Conservation (phyloP, 257 asterid species). For the Jasminum sambac region DNA sequence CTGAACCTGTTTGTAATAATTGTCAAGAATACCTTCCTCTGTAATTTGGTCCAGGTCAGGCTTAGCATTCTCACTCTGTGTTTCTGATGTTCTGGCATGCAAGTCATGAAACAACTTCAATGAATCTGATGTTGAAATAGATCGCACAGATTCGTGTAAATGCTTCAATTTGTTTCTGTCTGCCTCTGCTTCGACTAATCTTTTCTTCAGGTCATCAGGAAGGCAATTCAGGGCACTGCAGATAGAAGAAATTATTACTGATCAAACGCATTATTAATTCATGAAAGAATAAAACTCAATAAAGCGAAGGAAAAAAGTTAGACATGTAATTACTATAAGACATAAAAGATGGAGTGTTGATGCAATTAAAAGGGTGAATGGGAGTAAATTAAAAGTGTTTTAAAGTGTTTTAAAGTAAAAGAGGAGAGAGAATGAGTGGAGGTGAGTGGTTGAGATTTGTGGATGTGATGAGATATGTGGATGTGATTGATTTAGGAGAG, state of each 20-base stretch:
- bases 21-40: constrained; percentile 29
- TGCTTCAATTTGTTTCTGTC: constrained; percentile 44
- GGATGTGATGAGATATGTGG: too few species aligned
- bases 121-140: constrained; percentile 56
- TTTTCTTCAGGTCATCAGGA: constrained; percentile 51
- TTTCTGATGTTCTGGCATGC: constrained; percentile 32
- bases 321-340: too few species aligned
- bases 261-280: constrained; percentile 6
- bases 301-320: background rate
- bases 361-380: too few species aligned
- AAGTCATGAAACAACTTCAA: constrained; percentile 50
- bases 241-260: constrained; percentile 4
- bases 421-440: too few species aligned
- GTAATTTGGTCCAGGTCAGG: constrained; percentile 26
- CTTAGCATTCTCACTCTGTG: constrained; percentile 24
- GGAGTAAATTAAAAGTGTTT: too few species aligned
- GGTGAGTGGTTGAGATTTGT: too few species aligned
- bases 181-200: constrained; percentile 64
- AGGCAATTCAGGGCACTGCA: constrained; percentile 64
- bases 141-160: constrained; percentile 52
- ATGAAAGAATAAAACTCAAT: background rate
- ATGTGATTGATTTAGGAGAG: too few species aligned
- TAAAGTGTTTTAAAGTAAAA: too few species aligned
- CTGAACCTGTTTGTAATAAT: constrained; percentile 41
- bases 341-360: too few species aligned